Conservation (phyloP, 2,329 filamentous ascomycete genomes). For the Epichloe hybrida region DNA sequence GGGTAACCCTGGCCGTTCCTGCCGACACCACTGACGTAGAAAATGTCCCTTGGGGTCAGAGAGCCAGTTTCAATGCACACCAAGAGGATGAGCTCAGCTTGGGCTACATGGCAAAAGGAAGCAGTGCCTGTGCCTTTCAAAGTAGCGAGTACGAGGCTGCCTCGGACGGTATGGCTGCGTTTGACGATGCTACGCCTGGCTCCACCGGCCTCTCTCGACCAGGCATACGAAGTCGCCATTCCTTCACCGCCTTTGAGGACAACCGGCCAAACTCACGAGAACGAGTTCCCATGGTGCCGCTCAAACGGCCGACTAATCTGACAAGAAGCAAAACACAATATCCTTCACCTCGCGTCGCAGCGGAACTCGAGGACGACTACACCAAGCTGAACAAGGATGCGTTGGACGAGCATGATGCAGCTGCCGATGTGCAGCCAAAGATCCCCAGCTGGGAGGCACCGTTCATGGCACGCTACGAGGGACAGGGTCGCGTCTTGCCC, state of each 20-base stretch:
- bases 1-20: conserved; percentile 74
- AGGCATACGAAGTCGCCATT: conserved; percentile 41
- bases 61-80: conserved; percentile 67
- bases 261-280: conserved; percentile 28
- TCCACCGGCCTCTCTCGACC: conserved; percentile 27
- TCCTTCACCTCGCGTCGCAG: conserved; percentile 16
- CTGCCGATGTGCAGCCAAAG: conserved; percentile 25
- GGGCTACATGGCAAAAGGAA: conserved; percentile 42
- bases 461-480: conserved; percentile 32
- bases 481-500: conserved; percentile 58
- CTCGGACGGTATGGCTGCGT: conserved; percentile 14
- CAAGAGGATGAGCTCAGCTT: conserved; percentile 49
- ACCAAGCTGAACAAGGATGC: conserved; percentile 32
- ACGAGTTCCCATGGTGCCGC: conserved; percentile 13
- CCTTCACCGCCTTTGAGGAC: conserved; percentile 47
- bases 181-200: conserved; percentile 13
- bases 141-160: conserved; percentile 23
- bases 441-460: conserved; percentile 41
- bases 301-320: conserved; percentile 27
- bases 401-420: conserved; percentile 40
- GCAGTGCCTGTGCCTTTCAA: conserved; percentile 26
- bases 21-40: conserved; percentile 87
- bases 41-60: conserved; percentile 96
- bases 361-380: conserved; percentile 9
- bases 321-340: conserved; percentile 45